A percentile compares a stretch with the other conserved stretches of the same genome.
Evolutionary conservation across 2,329 filamentous ascomycete genomes (phyloP).

Genomic region (Mycosphaerella sp.): DNA sequence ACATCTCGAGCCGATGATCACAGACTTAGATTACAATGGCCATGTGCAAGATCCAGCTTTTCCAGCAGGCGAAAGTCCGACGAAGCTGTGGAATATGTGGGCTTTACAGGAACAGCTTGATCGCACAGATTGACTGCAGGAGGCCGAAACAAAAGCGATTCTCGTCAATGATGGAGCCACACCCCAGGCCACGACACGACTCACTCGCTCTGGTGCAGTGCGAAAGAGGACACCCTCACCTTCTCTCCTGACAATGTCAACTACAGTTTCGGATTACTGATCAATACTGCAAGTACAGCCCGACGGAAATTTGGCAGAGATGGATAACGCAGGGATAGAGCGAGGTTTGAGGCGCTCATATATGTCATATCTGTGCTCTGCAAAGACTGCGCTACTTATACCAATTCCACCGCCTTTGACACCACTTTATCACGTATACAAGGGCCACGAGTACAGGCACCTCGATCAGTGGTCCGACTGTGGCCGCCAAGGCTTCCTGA

Average conservation of each 20-base stretch:
- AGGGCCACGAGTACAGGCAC: constrained; percentile 73
- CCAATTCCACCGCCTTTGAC: constrained; percentile 53
- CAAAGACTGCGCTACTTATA: constrained; percentile 25
- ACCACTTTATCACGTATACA: constrained; percentile 65
- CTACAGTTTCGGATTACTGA: background rate
- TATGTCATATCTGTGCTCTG: background rate
- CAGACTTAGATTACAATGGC: constrained; percentile 1
- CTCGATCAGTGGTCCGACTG: constrained; percentile 79
- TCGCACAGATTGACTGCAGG: constrained; percentile 2
- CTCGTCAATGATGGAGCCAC: background rate
- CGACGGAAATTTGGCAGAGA: background rate
- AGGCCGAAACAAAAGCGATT: background rate
- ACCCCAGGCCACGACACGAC: background rate
- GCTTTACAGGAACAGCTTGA: constrained; percentile 27
- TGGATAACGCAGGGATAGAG: background rate
- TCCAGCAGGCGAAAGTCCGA: constrained; percentile 29
- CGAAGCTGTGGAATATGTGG: constrained; percentile 35
- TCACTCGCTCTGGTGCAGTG: background rate
- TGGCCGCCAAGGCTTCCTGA: constrained; percentile 73
- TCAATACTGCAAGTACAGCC: background rate
- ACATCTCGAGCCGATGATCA: background rate
- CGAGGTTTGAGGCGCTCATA: background rate
- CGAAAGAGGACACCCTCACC: background rate
- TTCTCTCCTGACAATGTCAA: background rate
- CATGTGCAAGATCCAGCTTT: constrained; percentile 17